phyloP scores from a whole-genome alignment of 768 basidiomycete species.

The Podaxis carcinomalis region DNA sequence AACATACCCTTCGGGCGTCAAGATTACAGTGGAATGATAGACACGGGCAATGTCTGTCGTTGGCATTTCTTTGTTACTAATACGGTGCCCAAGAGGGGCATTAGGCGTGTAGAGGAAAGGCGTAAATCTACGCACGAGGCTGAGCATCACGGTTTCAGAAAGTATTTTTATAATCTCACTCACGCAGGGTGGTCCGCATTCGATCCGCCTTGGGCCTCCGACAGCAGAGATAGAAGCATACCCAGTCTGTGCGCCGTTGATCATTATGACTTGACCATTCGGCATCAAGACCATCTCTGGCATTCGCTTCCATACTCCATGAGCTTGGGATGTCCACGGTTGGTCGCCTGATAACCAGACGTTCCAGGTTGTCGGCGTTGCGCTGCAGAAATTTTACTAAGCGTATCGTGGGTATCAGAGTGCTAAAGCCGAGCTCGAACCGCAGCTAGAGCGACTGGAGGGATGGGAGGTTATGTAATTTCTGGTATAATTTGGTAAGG shows the following conservation, averaged over 20 bases:
- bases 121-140: slow-evolving; percentile 20
- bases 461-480: neutral
- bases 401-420: slow-evolving; percentile 6
- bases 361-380: slow-evolving; percentile 9
- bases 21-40: slow-evolving; percentile 59
- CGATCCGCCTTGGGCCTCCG: slow-evolving; percentile 21
- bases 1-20: slow-evolving; percentile 50
- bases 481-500: slow-evolving; percentile 4
- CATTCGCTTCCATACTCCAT: slow-evolving; percentile 19
- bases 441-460: neutral
- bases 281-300: slow-evolving; percentile 35
- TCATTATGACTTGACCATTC: slow-evolving; percentile 39
- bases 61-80: slow-evolving; percentile 44
- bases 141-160: neutral
- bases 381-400: slow-evolving; percentile 10
- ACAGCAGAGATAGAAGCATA: slow-evolving; percentile 36
- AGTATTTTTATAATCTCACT: slow-evolving; percentile 1
- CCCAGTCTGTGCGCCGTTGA: slow-evolving; percentile 39
- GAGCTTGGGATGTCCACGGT: slow-evolving; percentile 2
- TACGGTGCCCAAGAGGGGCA: slow-evolving; percentile 36
- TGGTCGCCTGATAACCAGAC: slow-evolving; percentile 10
- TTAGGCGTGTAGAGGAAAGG: slow-evolving; percentile 47
- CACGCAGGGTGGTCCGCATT: slow-evolving; percentile 30
- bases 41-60: slow-evolving; percentile 44
- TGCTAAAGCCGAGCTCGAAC: slow-evolving; percentile 5